A percentile compares a stretch with the other conserved stretches of the same genome.
phyloP scores from a whole-genome alignment of 106 monocot species.

The Phalaenopsis aphrodite region DNA sequence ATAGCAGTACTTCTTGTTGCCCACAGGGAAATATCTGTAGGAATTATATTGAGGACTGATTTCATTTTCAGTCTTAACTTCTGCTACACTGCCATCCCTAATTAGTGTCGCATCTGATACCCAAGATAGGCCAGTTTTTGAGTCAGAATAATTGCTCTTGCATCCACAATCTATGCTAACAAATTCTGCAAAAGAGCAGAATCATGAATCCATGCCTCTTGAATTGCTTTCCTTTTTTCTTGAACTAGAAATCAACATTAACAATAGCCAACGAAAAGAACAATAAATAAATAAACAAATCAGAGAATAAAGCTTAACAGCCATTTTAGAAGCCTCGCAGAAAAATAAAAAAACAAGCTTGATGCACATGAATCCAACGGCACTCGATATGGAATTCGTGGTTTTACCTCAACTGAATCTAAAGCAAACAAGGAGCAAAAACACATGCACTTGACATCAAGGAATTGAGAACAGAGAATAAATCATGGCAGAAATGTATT shows the following conservation, averaged over 20 bases:
- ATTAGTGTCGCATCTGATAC: slow-evolving; percentile 24
- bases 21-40: slow-evolving; percentile 30
- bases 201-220: neutral
- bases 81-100: slow-evolving; percentile 16
- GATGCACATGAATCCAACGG: no score
- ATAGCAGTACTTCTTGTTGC: slow-evolving; percentile 38
- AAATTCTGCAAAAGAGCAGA: slow-evolving; percentile 26
- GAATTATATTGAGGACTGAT: slow-evolving; percentile 19
- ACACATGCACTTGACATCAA: neutral
- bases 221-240: neutral
- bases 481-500: neutral
- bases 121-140: slow-evolving; percentile 31
- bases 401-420: neutral
- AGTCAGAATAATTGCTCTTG: slow-evolving; percentile 25
- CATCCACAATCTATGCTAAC: slow-evolving; percentile 46
- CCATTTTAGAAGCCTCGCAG: neutral
- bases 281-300: no score
- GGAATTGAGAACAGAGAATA: neutral
- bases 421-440: neutral
- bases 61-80: slow-evolving; percentile 9
- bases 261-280: slow-evolving; percentile 1
- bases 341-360: no score
- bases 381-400: neutral
- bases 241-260: neutral
- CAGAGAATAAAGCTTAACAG: neutral